Base-by-base conservation (phyloP, 139 green algal species). In the Diplosphaera chodatii region DNA sequence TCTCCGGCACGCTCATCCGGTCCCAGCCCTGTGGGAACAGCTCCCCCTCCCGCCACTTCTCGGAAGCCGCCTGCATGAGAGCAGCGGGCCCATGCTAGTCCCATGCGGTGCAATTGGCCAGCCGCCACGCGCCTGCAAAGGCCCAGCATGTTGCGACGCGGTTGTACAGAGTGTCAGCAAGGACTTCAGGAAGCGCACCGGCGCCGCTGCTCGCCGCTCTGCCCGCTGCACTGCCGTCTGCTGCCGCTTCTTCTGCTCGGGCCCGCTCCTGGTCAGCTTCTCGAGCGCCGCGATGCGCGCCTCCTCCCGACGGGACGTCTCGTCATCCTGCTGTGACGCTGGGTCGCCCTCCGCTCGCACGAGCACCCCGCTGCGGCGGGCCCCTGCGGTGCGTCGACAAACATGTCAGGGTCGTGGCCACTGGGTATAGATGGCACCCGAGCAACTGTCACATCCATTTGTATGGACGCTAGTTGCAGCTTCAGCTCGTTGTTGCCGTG, bases 11-110 rank as follows among this genome's bases (percentile, higher is more conserved):
- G 31, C 77, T 22, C 87, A 95, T 91, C 4, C 85, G n/a, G 4
- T 87, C 86, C 85, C 85, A 94, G n/a, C 90, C 86, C 25, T 93
- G 80, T 0, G 89, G 89, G 20, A 95, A 88, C 32, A 94, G 68
- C 72, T 91, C 63, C 2, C 89, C 88, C 64, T 93, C 81, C 55
- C 80, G 82, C 89, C 89, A 95, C n/a, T 70, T 76, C 37, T 59
- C 63, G 23, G 18, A 10, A n/a, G 18, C 48, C 48, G 25, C 48
- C 48, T 59, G 48, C 48, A 59, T 48, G 37, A 48, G 37, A 48
- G n/a, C n/a, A 13, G 37, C 37, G 13, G 37, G 37, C 48, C 3
- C 16, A 59, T 25, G 18, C 48, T n/a, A n/a, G n/a, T n/a, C n/a
- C n/a, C n/a, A n/a, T n/a, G n/a, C n/a, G n/a, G n/a, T n/a, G n/a